Conservation (phyloP, 345 rosid species). For the Citrus australasica region DNA sequence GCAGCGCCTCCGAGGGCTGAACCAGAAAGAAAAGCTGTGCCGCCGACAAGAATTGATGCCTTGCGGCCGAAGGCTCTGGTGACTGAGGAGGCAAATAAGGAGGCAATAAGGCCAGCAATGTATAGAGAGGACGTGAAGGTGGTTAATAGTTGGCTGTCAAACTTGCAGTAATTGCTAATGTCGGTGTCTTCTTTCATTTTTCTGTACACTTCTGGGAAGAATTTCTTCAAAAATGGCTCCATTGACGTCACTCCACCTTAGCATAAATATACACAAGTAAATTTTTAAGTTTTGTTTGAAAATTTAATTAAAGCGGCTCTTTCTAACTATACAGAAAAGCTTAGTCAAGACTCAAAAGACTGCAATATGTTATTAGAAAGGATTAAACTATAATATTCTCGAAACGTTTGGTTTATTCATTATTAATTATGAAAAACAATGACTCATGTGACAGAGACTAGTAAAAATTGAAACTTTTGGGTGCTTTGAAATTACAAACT, state of each 20-base stretch:
- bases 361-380: too few relatives aligned
- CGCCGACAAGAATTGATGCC: slow-evolving; percentile 57
- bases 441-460: too few relatives aligned
- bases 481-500: not conserved
- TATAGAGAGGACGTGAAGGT: slow-evolving; percentile 57
- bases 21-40: slow-evolving; percentile 57
- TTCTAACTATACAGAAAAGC: too few relatives aligned
- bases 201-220: slow-evolving; percentile 42
- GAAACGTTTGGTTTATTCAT: too few relatives aligned
- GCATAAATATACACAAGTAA: not conserved
- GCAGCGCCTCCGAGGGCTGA: slow-evolving; percentile 61
- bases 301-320: too few relatives aligned
- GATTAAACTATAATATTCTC: too few relatives aligned
- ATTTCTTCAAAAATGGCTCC: slow-evolving; percentile 36
- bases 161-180: slow-evolving; percentile 48
- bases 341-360: too few relatives aligned
- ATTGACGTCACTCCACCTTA: slow-evolving; percentile 27
- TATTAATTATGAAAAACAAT: too few relatives aligned
- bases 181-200: slow-evolving; percentile 19
- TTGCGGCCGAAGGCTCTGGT: slow-evolving; percentile 61
- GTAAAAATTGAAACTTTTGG: not conserved
- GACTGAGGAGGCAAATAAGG: slow-evolving; percentile 54
- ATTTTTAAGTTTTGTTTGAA: too few relatives aligned
- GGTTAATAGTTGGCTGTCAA: slow-evolving; percentile 34
- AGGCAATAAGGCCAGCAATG: slow-evolving; percentile 57